Base-by-base conservation (phyloP, 306 rosid genomes). In the Gastrolobium villosum region DNA sequence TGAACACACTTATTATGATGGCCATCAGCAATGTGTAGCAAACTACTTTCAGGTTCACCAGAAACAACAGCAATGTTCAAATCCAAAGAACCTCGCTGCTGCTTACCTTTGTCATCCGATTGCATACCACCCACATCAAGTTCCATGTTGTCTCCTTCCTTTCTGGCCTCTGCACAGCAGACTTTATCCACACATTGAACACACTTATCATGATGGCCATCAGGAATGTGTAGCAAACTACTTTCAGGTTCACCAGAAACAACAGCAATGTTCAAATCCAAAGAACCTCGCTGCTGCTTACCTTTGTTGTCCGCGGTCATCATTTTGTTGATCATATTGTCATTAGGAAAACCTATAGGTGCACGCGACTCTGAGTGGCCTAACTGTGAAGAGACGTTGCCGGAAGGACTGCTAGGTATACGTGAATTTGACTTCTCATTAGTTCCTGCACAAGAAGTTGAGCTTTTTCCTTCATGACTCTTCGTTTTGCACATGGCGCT, bases 261-360 rank as follows among this genome's bases (percentile, higher is more conserved):
- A 72, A 62, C 72, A 57, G 85, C 89, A 53, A 85, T 56, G 72
- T 89, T 92, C 79, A 92, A 81, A 81, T 89, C 89, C 85, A 86
- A 13, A 49, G 76, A 68, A 74, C 83, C 69, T 49, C 52, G 69
- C 54, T 69, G 63, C 79, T n/a, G n/a, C n/a, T n/a, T n/a, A n/a
- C n/a, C n/a, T n/a, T 72, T 72, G 9, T 82, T 71, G 65, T 75
- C 82, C 71, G 43, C 50, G 57, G 60, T 85, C 81, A 68, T n/a
- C 14, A 54, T 61, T 41, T 66, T 81, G 56, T 62, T 67, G 6
- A 68, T 46, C 36, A 65, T 15, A 15, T 39, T 80, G 50, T 66
- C 87, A 66, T 68, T 83, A 52, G 72, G 80, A 64, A 79, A 72
- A 75, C 81, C 83, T 45, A 6, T 63, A 44, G 86, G 70, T 43